phyloP scores from a whole-genome alignment of 129 eudicot species.

The Apium graveolens region DNA sequence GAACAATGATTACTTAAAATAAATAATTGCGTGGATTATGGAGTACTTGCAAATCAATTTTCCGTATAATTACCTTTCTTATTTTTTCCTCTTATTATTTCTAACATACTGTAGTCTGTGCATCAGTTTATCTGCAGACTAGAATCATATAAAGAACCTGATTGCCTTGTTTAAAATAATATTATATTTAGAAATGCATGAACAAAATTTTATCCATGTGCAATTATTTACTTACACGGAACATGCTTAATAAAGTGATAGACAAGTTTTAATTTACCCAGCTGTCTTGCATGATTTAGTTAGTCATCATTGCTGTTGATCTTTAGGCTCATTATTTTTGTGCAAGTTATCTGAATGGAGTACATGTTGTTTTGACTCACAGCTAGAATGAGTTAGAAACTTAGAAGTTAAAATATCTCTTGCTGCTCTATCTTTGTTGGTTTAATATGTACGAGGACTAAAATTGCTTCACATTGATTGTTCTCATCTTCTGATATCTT shows the following conservation, averaged over 20 bases:
- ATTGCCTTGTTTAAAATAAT: neutral
- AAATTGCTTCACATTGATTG: neutral
- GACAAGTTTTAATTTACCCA: neutral
- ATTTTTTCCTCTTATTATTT: neutral
- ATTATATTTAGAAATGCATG: neutral
- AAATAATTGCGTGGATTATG: neutral
- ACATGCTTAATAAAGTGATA: neutral
- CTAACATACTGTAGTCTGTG: neutral
- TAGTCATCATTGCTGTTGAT: neutral
- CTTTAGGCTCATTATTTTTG: neutral
- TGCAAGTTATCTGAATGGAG: neutral
- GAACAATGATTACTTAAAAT: neutral
- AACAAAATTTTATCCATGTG: neutral
- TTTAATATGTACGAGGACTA: neutral
- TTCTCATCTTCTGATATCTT: conserved; percentile 13
- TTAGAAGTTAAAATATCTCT: neutral
- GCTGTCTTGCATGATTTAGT: neutral
- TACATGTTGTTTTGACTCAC: neutral
- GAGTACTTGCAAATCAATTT: neutral
- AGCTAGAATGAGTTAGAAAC: neutral
- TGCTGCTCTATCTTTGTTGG: neutral
- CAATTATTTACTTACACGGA: neutral
- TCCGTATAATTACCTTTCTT: neutral
- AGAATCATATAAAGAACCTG: conserved; percentile 5
- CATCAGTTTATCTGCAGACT: neutral